These are phyloP conservation scores for Sugiyamaella novakii DNA, from an alignment of 1,139 yeast genomes.

Conservation along the genomic window DNA sequence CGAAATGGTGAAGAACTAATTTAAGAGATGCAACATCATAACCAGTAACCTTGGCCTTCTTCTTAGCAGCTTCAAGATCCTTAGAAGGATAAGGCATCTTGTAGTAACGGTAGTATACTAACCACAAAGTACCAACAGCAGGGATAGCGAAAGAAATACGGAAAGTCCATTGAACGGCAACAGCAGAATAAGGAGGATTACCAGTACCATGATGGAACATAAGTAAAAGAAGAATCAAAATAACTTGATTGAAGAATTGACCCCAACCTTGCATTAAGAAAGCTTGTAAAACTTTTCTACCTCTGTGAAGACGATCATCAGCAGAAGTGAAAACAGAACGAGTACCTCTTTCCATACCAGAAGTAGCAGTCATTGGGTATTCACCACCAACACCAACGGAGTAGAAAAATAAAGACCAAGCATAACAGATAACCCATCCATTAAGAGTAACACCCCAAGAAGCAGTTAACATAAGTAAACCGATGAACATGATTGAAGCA, in stretches of 20 bases:
- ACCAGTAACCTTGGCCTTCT: conserved; percentile 42
- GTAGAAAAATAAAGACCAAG: conserved; percentile 57
- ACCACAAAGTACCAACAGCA: conserved; percentile 45
- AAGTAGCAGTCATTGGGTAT: conserved; percentile 86
- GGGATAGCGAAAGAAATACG: conserved; percentile 45
- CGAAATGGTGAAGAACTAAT: conserved; percentile 58
- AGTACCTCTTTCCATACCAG: conserved; percentile 45
- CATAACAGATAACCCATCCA: conserved; percentile 59
- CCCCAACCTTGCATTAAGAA: conserved; percentile 51
- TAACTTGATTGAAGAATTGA: conserved; percentile 46
- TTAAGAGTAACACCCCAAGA: conserved; percentile 44
- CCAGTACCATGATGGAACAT: conserved; percentile 56
- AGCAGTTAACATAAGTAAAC: conserved; percentile 75
- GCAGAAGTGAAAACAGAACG: conserved; percentile 36
- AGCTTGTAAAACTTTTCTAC: conserved; percentile 45
- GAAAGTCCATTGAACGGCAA: conserved; percentile 44
- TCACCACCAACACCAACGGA: conserved; percentile 99
- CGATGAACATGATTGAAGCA: conserved; percentile 50
- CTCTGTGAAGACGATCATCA: conserved; percentile 46
- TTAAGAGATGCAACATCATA: conserved; percentile 40
- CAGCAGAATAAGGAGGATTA: conserved; percentile 39
- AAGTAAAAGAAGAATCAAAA: conserved; percentile 41
- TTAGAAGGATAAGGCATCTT: conserved; percentile 43
- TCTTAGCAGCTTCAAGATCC: conserved; percentile 36
- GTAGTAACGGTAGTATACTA: conserved; percentile 44